Evolutionary conservation across 352 stramenopile species (phyloP).

Genomic region (Pythium aristosporum): DNA sequence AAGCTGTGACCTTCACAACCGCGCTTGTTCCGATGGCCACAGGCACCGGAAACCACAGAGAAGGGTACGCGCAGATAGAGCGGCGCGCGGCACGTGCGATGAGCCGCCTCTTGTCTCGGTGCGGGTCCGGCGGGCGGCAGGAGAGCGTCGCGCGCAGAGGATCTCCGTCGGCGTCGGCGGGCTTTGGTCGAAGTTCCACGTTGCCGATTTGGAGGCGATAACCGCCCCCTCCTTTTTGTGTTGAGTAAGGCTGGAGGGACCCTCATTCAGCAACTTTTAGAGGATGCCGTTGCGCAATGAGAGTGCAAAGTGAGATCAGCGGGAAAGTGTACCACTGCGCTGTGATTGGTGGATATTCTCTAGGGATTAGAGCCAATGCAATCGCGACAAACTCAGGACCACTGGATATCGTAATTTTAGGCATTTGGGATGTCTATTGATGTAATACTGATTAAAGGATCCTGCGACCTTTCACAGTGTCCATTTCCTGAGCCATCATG

Average conservation of each 20-base stretch:
- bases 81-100: slow-evolving; percentile 1
- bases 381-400: neutral
- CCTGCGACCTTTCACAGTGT: slow-evolving; percentile 16
- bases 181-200: slow-evolving; percentile 10
- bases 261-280: slow-evolving; percentile 10
- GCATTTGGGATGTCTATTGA: too few species aligned
- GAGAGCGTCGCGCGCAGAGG: slow-evolving; percentile 3
- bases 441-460: neutral
- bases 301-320: slow-evolving; percentile 8
- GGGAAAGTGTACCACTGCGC: slow-evolving; percentile 24
- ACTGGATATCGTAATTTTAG: slow-evolving; percentile 23
- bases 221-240: slow-evolving; percentile 23
- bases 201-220: slow-evolving; percentile 7
- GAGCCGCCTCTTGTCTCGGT: neutral
- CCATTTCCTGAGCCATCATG: neutral
- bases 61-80: slow-evolving; percentile 5
- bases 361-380: slow-evolving; percentile 7
- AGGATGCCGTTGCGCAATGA: slow-evolving; percentile 4
- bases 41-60: neutral
- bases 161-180: neutral
- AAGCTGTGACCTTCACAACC: neutral
- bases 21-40: neutral
- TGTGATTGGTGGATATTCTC: slow-evolving; percentile 6
- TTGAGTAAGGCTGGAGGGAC: slow-evolving; percentile 10
- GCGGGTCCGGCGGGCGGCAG: neutral